These are phyloP conservation scores for Chondrus crispus DNA, from an alignment of 23 red algal species.

Conservation along the genomic window DNA sequence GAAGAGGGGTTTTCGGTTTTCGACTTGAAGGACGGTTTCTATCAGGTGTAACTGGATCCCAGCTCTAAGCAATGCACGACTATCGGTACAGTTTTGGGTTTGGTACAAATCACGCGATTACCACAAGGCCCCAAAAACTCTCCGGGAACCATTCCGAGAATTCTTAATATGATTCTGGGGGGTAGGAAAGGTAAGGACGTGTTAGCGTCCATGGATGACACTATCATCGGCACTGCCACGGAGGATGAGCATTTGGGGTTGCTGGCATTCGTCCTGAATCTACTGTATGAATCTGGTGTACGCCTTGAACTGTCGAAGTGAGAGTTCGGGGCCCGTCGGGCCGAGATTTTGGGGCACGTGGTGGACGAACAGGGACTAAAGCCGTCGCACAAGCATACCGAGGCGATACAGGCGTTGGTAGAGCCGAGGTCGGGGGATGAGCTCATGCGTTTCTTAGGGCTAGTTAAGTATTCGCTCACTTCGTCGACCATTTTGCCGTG, in stretches of 20 bases:
- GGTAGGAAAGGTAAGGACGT: background rate
- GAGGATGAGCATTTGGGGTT: slow-evolving; percentile 5
- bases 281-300: background rate
- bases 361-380: background rate
- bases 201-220: background rate
- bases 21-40: slow-evolving; percentile 38
- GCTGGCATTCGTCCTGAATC: background rate
- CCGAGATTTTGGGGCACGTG: background rate
- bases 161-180: slow-evolving; percentile 18
- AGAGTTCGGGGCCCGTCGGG: background rate
- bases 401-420: background rate
- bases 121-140: slow-evolving; percentile 29
- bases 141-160: slow-evolving; percentile 7
- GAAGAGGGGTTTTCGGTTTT: slow-evolving; percentile 18
- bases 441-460: background rate
- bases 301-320: background rate
- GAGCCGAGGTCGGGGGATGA: background rate
- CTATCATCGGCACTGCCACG: background rate
- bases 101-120: slow-evolving; percentile 24
- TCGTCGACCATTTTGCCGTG: slow-evolving; percentile 4
- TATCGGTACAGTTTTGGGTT: background rate
- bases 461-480: background rate
- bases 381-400: background rate
- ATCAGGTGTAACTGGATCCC: background rate
- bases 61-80: background rate